These are phyloP conservation scores for Malus sylvestris DNA, from an alignment of 306 rosid species.

Conservation along the genomic window DNA sequence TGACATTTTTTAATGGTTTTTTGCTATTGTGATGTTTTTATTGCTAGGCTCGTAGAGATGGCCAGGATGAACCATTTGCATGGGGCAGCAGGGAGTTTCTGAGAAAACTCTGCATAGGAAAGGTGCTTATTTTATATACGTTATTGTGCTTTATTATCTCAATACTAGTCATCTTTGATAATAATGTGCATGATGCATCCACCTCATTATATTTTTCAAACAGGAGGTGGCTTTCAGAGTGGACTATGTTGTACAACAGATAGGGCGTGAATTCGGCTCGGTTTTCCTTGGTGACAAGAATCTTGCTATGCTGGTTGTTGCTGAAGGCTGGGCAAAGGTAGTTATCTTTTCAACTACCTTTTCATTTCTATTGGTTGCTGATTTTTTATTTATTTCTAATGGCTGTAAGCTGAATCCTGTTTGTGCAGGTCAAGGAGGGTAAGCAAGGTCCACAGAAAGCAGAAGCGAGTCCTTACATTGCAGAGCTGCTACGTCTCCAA, in stretches of 20 bases:
- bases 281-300: conserved; percentile 80
- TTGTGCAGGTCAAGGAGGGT: conserved; percentile 63
- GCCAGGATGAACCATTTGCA: conserved; percentile 87
- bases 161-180: background rate
- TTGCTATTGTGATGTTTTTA: background rate
- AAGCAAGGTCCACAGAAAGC: conserved; percentile 76
- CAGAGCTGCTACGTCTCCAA: conserved; percentile 69
- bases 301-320: conserved; percentile 69
- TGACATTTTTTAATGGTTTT: background rate
- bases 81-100: conserved; percentile 94
- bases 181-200: background rate
- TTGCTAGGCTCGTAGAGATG: conserved; percentile 79
- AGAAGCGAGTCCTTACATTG: conserved; percentile 81
- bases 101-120: conserved; percentile 81
- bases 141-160: background rate
- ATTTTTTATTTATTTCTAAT: background rate
- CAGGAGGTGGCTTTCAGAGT: conserved; percentile 87
- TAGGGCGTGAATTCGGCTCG: conserved; percentile 82
- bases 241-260: conserved; percentile 78
- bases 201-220: conserved; percentile 8
- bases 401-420: conserved; percentile 16
- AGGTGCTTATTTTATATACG: conserved; percentile 37
- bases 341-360: background rate
- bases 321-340: conserved; percentile 97
- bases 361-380: background rate